Base-by-base conservation (phyloP, 108 stramenopile genomes). In the Cyclostephanos tholiformis region DNA sequence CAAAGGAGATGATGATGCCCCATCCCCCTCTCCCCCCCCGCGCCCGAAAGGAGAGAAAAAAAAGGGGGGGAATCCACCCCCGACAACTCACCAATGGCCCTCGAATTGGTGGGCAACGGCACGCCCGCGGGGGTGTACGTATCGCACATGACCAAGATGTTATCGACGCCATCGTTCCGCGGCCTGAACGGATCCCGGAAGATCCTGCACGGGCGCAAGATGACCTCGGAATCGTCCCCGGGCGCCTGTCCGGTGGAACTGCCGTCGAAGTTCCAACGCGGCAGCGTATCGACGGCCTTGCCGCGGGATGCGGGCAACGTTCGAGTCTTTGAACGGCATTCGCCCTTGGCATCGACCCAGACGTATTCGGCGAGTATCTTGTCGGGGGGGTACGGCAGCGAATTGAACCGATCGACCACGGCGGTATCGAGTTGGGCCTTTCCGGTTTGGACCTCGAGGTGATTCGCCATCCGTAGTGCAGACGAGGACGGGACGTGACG, bases 241-340 rank as follows among this genome's bases (percentile, higher is more conserved):
- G 97, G 97, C 29, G 98, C 98, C 82, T 98, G 98, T 26, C 80
- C 92, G 49, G 98, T 98, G 30, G 96, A 97, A 23, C 86, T 88
- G 52, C 98, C 98, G 71, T 98, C 98, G 74, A 96, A 98, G 85
- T 97, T 98, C 98, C 98, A 98, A 44, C 89, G 86, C 63, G 98
- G 97, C 17, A 95, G 86, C 12, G 66, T 72, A 11, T 82, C 85
- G 14, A 95, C 87, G 30, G 69, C 17, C 13, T 71, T 71, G 19
- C 76, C 75, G 7, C 82, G 78, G 38, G 65, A 48, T 22, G 85
- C 81, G 58, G 90, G 87, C 52, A 95, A 84, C 22, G 94, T 95
- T 6, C 94, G 87, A 25, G 94, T 92, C 85, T 95, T 95, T 73
- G 90, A 91, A 29, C 94, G 88, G 56, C 86, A 85, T 63, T 92